Percentiles rank a stretch among this genome's conserved stretches.
These are phyloP conservation scores for Glarea lozoyensis DNA, from an alignment of 495 filamentous ascomycete species.

Conservation along the genomic window DNA sequence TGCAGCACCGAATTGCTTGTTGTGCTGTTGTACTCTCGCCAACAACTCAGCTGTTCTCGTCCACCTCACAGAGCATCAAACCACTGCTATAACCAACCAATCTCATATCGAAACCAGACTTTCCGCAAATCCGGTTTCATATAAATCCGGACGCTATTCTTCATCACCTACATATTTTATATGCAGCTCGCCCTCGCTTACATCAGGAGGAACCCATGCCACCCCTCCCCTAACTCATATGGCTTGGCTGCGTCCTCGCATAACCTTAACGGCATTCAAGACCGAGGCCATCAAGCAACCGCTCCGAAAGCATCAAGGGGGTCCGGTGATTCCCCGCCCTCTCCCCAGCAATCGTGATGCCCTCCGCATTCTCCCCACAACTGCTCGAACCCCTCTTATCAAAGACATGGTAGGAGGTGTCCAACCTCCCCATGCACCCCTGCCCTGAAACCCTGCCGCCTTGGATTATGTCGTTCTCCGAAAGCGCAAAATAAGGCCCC, in stretches of 20 bases:
- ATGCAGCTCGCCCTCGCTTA: too few species aligned
- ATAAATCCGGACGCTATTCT: slow-evolving; percentile 1
- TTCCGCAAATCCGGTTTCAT: slow-evolving; percentile 1
- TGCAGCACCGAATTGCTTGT: too few species aligned
- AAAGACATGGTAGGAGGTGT: too few species aligned
- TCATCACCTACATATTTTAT: not conserved
- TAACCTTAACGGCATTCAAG: slow-evolving; percentile 3
- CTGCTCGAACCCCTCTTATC: too few species aligned
- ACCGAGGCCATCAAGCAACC: too few species aligned
- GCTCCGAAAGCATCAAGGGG: not conserved
- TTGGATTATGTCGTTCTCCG: slow-evolving; percentile 2
- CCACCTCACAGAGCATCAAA: not conserved
- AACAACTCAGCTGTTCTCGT: not conserved
- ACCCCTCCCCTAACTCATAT: not conserved
- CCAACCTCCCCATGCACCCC: too few species aligned
- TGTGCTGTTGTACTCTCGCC: not conserved
- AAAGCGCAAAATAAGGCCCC: not conserved
- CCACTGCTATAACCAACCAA: not conserved
- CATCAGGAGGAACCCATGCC: too few species aligned
- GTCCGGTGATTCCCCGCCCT: not conserved
- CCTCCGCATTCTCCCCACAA: not conserved
- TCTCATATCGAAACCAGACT: not conserved
- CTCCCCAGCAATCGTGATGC: not conserved
- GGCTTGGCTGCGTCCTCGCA: slow-evolving; percentile 3
- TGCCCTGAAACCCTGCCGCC: not conserved